Evolutionary conservation across 2,329 filamentous ascomycete genomes (phyloP).

Genomic region (Cercospora janseana): DNA sequence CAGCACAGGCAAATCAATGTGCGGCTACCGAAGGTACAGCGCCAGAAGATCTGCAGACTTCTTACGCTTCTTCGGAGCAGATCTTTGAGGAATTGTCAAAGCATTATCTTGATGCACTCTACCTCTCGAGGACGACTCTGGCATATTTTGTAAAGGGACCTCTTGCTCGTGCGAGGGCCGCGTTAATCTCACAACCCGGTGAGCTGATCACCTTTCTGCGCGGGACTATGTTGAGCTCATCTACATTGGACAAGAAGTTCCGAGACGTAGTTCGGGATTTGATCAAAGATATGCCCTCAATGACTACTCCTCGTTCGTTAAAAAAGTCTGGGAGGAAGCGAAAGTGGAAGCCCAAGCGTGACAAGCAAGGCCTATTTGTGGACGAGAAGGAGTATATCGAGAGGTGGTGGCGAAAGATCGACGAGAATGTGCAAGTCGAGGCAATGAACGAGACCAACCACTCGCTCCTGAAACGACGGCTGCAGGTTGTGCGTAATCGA

Average conservation of each 20-base stretch:
- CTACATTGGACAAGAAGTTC: slow-evolving; percentile 75
- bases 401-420: slow-evolving; percentile 66
- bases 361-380: slow-evolving; percentile 67
- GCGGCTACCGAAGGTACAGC: neutral
- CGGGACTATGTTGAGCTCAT: slow-evolving; percentile 34
- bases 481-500: slow-evolving; percentile 66
- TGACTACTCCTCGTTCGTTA: slow-evolving; percentile 23
- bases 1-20: too few species aligned
- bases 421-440: slow-evolving; percentile 41
- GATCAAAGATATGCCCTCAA: slow-evolving; percentile 53
- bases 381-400: slow-evolving; percentile 63
- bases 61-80: slow-evolving; percentile 19
- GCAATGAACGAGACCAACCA: slow-evolving; percentile 45
- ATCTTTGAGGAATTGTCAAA: slow-evolving; percentile 34
- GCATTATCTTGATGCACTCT: slow-evolving; percentile 47
- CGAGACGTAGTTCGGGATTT: slow-evolving; percentile 66
- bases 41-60: neutral
- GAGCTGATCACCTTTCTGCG: slow-evolving; percentile 69
- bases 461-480: slow-evolving; percentile 57
- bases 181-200: slow-evolving; percentile 62
- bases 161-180: slow-evolving; percentile 69
- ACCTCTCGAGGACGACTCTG: slow-evolving; percentile 63
- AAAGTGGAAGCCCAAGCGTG: slow-evolving; percentile 62
- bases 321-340: slow-evolving; percentile 49
- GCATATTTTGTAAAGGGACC: slow-evolving; percentile 84